Percentiles rank a stretch among this genome's conserved stretches.
Conservation (phyloP, 2,329 filamentous ascomycete genomes). For the Stemphylium lycopersici region DNA sequence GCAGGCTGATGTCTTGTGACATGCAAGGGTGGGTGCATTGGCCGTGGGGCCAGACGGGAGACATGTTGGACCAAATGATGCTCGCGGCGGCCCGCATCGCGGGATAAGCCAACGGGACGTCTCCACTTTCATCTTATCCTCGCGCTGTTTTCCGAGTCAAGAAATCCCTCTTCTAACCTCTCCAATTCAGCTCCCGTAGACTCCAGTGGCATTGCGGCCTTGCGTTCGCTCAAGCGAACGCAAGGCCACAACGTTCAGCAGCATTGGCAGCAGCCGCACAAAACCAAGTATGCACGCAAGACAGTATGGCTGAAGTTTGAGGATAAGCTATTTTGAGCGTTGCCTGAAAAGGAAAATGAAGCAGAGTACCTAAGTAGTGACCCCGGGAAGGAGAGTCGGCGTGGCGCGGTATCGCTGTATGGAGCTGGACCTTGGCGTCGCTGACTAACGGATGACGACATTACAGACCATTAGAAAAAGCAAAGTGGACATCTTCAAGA, state of each 20-base stretch:
- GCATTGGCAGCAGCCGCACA: neutral
- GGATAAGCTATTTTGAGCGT: neutral
- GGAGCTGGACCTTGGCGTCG: neutral
- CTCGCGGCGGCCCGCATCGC: neutral
- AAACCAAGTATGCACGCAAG: neutral
- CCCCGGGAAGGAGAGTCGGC: neutral
- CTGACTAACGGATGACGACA: too few relatives aligned
- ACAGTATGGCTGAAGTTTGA: neutral
- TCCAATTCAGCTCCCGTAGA: neutral
- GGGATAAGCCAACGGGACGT: neutral
- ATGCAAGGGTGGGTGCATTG: conserved; percentile 11
- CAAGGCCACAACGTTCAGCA: neutral
- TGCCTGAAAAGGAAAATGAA: neutral
- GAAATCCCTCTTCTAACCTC: neutral
- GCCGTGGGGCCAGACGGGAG: neutral
- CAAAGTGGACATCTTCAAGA: too few relatives aligned
- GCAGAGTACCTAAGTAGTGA: too few relatives aligned
- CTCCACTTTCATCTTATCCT: neutral
- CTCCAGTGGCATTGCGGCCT: neutral
- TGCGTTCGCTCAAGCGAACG: neutral
- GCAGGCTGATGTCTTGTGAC: conserved; percentile 2
- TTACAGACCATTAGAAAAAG: too few relatives aligned
- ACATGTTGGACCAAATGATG: neutral
- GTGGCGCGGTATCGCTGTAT: neutral
- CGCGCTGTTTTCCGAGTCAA: neutral